Evolutionary conservation across 768 basidiomycete species (phyloP).

Genomic region (Galerina marginata): DNA sequence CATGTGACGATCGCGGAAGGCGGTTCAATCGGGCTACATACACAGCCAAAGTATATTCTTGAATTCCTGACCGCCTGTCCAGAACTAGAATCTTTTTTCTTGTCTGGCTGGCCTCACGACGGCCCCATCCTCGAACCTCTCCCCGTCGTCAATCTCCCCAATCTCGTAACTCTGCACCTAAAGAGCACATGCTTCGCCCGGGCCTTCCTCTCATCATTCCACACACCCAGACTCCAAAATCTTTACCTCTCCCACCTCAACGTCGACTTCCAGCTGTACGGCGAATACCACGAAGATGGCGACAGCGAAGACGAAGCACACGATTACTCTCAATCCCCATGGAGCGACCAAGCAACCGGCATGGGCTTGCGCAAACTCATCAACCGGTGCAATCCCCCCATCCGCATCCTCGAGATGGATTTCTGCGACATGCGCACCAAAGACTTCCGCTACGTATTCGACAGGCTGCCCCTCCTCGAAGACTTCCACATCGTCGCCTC

Average conservation of each 20-base stretch:
- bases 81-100: slow-evolving; percentile 60
- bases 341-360: slow-evolving; percentile 78
- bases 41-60: slow-evolving; percentile 56
- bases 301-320: slow-evolving; percentile 77
- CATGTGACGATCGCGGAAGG: slow-evolving; percentile 62
- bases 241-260: slow-evolving; percentile 73
- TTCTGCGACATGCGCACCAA: slow-evolving; percentile 85
- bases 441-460: slow-evolving; percentile 75
- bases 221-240: slow-evolving; percentile 61
- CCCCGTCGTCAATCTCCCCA: slow-evolving; percentile 58
- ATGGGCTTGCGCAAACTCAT: slow-evolving; percentile 78
- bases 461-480: slow-evolving; percentile 54
- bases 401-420: slow-evolving; percentile 76
- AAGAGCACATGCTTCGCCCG: slow-evolving; percentile 67
- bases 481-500: slow-evolving; percentile 79
- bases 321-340: slow-evolving; percentile 80
- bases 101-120: slow-evolving; percentile 59
- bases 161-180: slow-evolving; percentile 61
- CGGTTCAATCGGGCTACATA: slow-evolving; percentile 39
- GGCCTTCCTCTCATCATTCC: slow-evolving; percentile 65
- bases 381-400: slow-evolving; percentile 62
- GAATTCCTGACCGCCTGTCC: slow-evolving; percentile 67
- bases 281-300: slow-evolving; percentile 53
- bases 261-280: slow-evolving; percentile 56
- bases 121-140: slow-evolving; percentile 36